Conservation (phyloP, 2,329 filamentous ascomycete species). For the Monilinia aucupariae region DNA sequence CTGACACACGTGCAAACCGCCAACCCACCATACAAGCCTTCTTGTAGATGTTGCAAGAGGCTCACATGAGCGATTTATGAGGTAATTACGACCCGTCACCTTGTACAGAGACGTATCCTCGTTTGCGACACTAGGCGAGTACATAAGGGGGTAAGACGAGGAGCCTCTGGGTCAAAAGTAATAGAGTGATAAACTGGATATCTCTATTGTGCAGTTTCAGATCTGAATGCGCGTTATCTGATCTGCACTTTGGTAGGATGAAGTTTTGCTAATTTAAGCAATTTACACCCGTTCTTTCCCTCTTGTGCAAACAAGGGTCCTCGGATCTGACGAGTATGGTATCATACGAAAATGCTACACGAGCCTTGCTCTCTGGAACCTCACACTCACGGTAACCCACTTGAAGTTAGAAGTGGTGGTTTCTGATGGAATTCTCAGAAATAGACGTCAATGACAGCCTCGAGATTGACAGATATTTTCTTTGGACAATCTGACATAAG, state of each 20-base stretch:
- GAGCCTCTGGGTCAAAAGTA: neutral
- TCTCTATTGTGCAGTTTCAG: neutral
- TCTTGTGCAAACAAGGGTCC: neutral
- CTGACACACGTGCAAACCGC: neutral
- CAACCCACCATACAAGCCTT: neutral
- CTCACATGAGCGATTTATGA: constrained; percentile 13
- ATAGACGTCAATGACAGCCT: too few relatives aligned
- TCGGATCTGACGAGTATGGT: neutral
- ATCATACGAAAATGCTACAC: neutral
- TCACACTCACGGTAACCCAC: neutral
- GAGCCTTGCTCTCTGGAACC: neutral
- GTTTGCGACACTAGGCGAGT: neutral
- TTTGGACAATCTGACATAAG: too few relatives aligned
- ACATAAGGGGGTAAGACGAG: constrained; percentile 10
- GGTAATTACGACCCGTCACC: neutral
- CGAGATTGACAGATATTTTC: too few relatives aligned
- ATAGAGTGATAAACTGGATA: neutral
- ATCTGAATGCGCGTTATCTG: neutral
- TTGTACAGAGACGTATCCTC: constrained; percentile 1
- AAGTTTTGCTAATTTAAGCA: neutral
- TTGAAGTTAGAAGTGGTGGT: neutral
- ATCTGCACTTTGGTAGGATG: neutral
- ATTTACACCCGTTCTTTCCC: neutral
- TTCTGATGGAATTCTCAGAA: too few relatives aligned
- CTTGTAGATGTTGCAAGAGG: neutral